Conservation (phyloP, 441 rosid genomes). For the Corymbia calophylla region DNA sequence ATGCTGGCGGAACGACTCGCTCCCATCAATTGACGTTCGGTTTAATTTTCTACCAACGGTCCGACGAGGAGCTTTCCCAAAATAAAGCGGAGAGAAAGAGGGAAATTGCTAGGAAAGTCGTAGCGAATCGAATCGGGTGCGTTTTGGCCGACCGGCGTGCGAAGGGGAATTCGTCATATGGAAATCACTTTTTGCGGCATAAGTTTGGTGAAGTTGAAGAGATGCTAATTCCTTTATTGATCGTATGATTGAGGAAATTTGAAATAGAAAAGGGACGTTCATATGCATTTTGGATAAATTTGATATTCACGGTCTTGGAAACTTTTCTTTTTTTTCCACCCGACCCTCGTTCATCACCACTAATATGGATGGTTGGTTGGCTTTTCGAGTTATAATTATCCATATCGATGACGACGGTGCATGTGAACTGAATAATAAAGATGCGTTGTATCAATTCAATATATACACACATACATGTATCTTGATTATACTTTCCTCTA, state of each 20-base stretch:
- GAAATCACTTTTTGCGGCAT: background rate
- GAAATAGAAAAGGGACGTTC: background rate
- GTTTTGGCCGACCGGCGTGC: background rate
- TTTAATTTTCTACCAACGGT: background rate
- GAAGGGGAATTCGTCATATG: background rate
- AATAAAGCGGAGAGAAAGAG: background rate
- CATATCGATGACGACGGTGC: background rate
- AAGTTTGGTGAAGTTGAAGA: background rate
- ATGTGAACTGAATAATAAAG: background rate
- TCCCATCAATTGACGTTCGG: background rate
- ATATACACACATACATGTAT: no score
- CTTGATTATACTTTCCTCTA: background rate
- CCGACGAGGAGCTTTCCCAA: background rate
- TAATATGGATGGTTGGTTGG: background rate
- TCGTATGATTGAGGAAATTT: background rate
- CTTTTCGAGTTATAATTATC: background rate
- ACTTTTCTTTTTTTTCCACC: no score
- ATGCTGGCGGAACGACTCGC: background rate
- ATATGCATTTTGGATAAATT: background rate
- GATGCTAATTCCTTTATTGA: background rate
- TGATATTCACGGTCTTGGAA: fast-evolving
- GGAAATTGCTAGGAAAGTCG: background rate
- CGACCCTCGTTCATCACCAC: background rate
- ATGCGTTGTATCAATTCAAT: fast-evolving
- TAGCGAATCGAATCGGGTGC: background rate